These are phyloP conservation scores for Aureobasidium sp. DNA, from an alignment of 2,329 filamentous ascomycete genomes.

Conservation along the genomic window DNA sequence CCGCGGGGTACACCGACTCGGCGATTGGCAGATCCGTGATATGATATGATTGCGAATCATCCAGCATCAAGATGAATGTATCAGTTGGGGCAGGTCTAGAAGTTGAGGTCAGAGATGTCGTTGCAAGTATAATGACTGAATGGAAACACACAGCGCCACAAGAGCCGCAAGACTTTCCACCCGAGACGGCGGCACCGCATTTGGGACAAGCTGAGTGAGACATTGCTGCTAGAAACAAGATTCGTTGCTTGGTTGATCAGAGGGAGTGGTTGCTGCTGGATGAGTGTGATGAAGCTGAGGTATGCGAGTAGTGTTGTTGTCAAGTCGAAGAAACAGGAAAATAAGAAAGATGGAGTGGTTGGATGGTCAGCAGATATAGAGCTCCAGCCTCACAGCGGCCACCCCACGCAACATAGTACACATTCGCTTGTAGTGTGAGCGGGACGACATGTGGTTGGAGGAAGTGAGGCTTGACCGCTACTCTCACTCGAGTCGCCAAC, in stretches of 20 bases:
- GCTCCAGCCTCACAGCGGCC: not conserved
- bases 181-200: slow-evolving; percentile 23
- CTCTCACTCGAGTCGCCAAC: not conserved
- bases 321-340: not conserved
- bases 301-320: not conserved
- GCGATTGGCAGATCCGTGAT: no score
- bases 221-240: not conserved
- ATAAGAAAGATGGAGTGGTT: not conserved
- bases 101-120: not conserved
- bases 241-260: not conserved
- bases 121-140: not conserved
- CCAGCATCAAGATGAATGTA: not conserved
- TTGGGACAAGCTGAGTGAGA: slow-evolving; percentile 23
- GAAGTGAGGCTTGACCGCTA: not conserved
- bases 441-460: not conserved
- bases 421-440: not conserved
- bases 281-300: not conserved
- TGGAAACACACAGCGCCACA: slow-evolving; percentile 25
- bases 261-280: not conserved
- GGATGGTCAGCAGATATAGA: slow-evolving; percentile 7
- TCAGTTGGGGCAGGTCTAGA: slow-evolving; percentile 24
- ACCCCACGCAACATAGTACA: not conserved
- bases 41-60: no score
- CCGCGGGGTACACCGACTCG: not conserved
- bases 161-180: slow-evolving; percentile 26